These are phyloP conservation scores for Polytrichum commune DNA, from an alignment of 225 moss, liverwort and hornwort species.

Conservation along the genomic window DNA sequence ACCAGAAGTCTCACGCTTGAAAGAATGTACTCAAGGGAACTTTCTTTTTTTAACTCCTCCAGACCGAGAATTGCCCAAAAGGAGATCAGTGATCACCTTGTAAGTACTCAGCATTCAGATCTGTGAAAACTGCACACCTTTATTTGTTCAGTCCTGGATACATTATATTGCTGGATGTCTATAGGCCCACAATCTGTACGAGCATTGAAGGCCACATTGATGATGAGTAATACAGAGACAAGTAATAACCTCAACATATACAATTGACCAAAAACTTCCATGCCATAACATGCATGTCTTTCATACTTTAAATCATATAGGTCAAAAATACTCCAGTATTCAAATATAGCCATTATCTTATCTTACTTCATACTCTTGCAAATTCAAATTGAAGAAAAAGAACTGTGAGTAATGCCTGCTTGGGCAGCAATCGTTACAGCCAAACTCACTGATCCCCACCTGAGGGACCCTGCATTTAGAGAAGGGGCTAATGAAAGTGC, in stretches of 20 bases:
- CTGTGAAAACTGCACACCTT: too few relatives aligned
- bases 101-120: too few relatives aligned
- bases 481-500: too few relatives aligned
- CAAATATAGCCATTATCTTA: too few relatives aligned
- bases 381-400: not conserved
- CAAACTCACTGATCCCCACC: constrained; percentile 27
- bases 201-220: not conserved
- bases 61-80: too few relatives aligned
- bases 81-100: too few relatives aligned
- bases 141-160: constrained; percentile 5
- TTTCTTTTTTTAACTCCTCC: too few relatives aligned
- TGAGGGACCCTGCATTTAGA: constrained; percentile 31
- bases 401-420: constrained; percentile 33
- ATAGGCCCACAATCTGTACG: constrained; percentile 32
- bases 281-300: not conserved
- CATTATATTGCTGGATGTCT: constrained; percentile 19
- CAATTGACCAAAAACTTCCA: not conserved
- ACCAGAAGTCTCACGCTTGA: too few relatives aligned
- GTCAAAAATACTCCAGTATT: too few relatives aligned
- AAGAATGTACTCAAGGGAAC: too few relatives aligned
- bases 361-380: not conserved
- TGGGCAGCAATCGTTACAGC: constrained; percentile 45
- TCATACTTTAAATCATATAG: too few relatives aligned
- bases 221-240: not conserved
- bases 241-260: not conserved